These are phyloP conservation scores for Thermothelomyces thermophilus DNA, from an alignment of 2,329 filamentous ascomycete genomes.

Conservation along the genomic window DNA sequence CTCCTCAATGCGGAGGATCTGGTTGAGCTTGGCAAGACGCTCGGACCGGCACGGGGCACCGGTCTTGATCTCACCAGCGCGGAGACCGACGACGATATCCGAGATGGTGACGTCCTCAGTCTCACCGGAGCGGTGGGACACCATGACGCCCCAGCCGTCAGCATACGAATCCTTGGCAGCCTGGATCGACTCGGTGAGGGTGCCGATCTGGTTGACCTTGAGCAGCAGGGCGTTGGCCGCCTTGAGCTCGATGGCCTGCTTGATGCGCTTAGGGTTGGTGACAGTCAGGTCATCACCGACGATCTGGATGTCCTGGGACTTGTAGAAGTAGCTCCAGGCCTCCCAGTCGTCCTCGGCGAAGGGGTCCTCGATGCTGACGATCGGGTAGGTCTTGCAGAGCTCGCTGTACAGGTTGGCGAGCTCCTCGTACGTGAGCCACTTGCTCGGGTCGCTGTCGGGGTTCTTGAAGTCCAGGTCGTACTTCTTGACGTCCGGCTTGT, in stretches of 20 bases:
- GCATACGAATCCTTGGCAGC: constrained; percentile 97
- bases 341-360: constrained; percentile 99
- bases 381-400: constrained; percentile 91
- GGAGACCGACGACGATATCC: constrained; percentile 94
- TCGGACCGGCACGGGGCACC: constrained; percentile 94
- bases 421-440: constrained; percentile 99
- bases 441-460: constrained; percentile 87
- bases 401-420: constrained; percentile 86
- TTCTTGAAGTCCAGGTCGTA: constrained; percentile 99
- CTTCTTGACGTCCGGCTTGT: constrained; percentile 96
- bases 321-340: constrained; percentile 99
- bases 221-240: constrained; percentile 95
- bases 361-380: constrained; percentile 97
- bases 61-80: constrained; percentile 97
- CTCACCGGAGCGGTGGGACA: constrained; percentile 98
- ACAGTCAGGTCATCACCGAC: constrained; percentile 98
- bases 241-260: constrained; percentile 99
- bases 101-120: constrained; percentile 99
- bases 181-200: constrained; percentile 97
- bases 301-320: constrained; percentile 97
- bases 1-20: constrained; percentile 99
- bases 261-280: constrained; percentile 98
- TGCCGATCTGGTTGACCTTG: constrained; percentile 99
- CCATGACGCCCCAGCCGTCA: constrained; percentile 98
- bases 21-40: constrained; percentile 99